Evolutionary conservation across 305 asterid genomes (phyloP), one percentile per base, ranked within the genome.

Genomic region (Rubia tinctorum): DNA sequence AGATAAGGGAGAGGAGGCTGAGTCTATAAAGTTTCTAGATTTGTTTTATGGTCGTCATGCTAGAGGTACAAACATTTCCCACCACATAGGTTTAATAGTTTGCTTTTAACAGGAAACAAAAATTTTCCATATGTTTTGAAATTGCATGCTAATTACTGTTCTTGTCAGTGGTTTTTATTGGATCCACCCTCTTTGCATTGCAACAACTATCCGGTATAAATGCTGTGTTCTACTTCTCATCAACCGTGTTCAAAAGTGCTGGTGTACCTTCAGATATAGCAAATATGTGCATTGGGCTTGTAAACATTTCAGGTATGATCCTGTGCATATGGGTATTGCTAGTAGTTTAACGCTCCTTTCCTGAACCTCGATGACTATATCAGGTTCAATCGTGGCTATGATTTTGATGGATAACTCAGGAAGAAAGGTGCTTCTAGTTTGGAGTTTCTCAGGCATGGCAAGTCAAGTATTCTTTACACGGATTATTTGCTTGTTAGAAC

Each of bases 391-490:
- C 65, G 72, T 84, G 69, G 98, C 98, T 14, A 89, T 87, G 97
- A 77, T 88, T 83, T 84, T 93, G 86, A 93, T 93, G 97, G 98
- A 93, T 86, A 91, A 76, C 80, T 79, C 91, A 75, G 98, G 98
- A 77, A 86, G 98, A 80, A 93, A 88, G 87, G 86, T 85, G 78
- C 98, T 93, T 73, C 92, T 93, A 22, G 71, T 86, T 73, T 78
- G 96, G 86, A 93, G 98, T 88, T 93, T 93, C 86, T 77, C 87
- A 68, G 95, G 98, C 89, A 93, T 93, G 98, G 98, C 86, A 85
- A 86, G 92, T 83, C 78, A 75, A 82, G 78, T 66, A 55, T 80
- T 80, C 80, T 65, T 74, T 40, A 51, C 78, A 69, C 76, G 45
- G 65, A 25, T 39, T 66, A 62, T 49, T 62, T 68, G 18, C 23